Percentiles rank a stretch among this genome's conserved stretches.
These are phyloP conservation scores for Allium sativum DNA, from an alignment of 106 monocot genomes.

Conservation along the genomic window DNA sequence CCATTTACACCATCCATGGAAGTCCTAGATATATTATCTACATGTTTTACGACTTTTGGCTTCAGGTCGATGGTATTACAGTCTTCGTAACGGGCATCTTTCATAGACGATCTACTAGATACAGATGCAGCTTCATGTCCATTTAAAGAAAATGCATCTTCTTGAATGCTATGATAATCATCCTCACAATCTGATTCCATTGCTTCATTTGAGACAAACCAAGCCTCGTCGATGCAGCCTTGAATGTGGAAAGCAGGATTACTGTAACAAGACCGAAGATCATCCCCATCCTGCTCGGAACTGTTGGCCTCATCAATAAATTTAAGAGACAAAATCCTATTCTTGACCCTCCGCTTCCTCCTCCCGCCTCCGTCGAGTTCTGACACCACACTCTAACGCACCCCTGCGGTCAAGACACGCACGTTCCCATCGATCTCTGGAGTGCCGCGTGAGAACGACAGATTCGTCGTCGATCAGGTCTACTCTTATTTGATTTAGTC, in stretches of 20 bases:
- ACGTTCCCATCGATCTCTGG: conserved; percentile 7
- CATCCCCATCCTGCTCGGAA: not conserved
- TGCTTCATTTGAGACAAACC: conserved; percentile 52
- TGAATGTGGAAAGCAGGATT: conserved; percentile 6
- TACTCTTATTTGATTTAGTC: no score
- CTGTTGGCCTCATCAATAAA: conserved; percentile 5
- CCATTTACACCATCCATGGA: conserved; percentile 29
- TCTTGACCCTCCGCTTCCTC: not conserved
- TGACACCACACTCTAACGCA: conserved; percentile 1
- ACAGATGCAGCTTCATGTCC: conserved; percentile 42
- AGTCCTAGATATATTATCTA: conserved; percentile 20
- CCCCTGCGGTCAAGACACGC: conserved; percentile 1
- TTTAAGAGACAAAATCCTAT: conserved; percentile 5
- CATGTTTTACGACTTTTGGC: conserved; percentile 25
- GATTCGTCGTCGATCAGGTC: no score
- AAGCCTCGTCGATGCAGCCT: conserved; percentile 62
- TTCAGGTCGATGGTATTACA: conserved; percentile 6
- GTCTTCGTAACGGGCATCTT: conserved; percentile 35
- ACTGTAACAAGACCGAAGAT: not conserved
- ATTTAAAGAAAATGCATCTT: conserved; percentile 73
- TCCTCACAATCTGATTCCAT: conserved; percentile 84
- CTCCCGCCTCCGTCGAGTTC: not conserved
- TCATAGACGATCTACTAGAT: conserved; percentile 36
- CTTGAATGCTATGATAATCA: conserved; percentile 75
- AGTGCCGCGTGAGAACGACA: no score